Conservation (phyloP, 2,329 filamentous ascomycete species). For the Nemania sp. region DNA sequence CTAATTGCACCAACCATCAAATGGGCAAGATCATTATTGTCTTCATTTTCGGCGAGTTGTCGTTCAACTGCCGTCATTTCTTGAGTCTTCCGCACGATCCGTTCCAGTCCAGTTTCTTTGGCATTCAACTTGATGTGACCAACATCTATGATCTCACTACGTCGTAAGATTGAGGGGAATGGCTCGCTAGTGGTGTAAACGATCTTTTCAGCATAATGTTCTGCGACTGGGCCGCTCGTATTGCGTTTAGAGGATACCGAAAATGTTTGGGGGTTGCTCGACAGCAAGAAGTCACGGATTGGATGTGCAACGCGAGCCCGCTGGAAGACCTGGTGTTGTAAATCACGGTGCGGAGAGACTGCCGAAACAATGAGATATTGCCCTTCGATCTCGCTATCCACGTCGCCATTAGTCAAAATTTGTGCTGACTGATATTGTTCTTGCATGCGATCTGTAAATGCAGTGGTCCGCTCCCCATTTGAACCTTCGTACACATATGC, state of each 20-base stretch:
- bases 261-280: slow-evolving; percentile 81
- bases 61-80: slow-evolving; percentile 84
- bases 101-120: slow-evolving; percentile 89
- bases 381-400: slow-evolving; percentile 85
- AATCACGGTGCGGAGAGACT: slow-evolving; percentile 84
- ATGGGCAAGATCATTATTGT: slow-evolving; percentile 76
- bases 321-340: slow-evolving; percentile 86
- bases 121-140: slow-evolving; percentile 76
- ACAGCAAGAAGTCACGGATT: slow-evolving; percentile 84
- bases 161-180: slow-evolving; percentile 90
- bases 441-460: slow-evolving; percentile 92
- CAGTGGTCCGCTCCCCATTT: slow-evolving; percentile 78
- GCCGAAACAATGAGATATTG: slow-evolving; percentile 88
- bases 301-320: slow-evolving; percentile 84
- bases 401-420: slow-evolving; percentile 76
- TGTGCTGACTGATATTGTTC: slow-evolving; percentile 89
- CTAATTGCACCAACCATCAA: slow-evolving; percentile 80
- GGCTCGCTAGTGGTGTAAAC: slow-evolving; percentile 85
- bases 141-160: slow-evolving; percentile 83
- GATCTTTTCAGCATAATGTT: slow-evolving; percentile 85
- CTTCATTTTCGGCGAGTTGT: slow-evolving; percentile 77
- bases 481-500: slow-evolving; percentile 91
- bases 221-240: slow-evolving; percentile 74
- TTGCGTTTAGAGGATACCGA: slow-evolving; percentile 79
- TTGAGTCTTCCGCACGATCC: slow-evolving; percentile 89